Conservation (phyloP, 2,329 filamentous ascomycete genomes). For the Lomentospora prolificans region DNA sequence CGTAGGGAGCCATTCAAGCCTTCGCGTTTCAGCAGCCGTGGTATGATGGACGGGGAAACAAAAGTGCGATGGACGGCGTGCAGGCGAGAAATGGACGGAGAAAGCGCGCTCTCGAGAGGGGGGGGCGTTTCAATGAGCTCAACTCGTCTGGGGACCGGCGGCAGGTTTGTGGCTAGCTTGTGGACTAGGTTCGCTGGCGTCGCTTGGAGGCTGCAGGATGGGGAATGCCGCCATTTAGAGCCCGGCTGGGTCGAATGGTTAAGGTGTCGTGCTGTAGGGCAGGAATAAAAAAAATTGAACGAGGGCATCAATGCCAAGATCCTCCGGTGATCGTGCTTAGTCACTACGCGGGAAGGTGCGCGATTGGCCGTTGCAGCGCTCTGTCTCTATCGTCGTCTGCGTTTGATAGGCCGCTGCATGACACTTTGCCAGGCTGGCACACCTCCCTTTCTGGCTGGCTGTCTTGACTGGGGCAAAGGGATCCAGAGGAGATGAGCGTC, state of each 20-base stretch:
- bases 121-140: neutral
- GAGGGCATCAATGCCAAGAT: constrained; percentile 7
- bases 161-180: neutral
- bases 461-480: no score
- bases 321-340: neutral
- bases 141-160: neutral
- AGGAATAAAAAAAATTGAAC: neutral
- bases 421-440: neutral
- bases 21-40: neutral
- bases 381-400: neutral
- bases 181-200: neutral
- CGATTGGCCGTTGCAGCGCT: neutral
- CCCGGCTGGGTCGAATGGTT: neutral
- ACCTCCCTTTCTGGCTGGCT: neutral
- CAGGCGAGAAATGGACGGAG: neutral
- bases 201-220: neutral
- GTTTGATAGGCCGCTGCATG: neutral
- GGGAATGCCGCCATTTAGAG: neutral
- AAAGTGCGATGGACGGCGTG: neutral
- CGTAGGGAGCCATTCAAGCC: constrained; percentile 5
- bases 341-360: neutral
- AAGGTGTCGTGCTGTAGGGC: neutral
- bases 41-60: neutral
- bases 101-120: neutral
- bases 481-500: no score